These are phyloP conservation scores for Lachnellula arida DNA, from an alignment of 2,329 filamentous ascomycete species.

Conservation along the genomic window DNA sequence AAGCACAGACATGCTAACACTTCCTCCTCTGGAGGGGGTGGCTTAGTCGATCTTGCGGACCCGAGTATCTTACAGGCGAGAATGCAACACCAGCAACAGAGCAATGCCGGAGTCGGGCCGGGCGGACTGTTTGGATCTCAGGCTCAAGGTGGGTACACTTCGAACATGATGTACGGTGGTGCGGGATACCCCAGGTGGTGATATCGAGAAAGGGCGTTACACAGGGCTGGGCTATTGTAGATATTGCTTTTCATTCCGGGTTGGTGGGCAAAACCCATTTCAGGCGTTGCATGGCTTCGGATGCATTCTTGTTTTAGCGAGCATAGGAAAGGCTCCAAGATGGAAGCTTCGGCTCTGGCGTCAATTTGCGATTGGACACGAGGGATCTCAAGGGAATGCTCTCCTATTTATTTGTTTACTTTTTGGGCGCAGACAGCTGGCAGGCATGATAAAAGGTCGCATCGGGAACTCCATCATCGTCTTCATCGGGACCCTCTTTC, in stretches of 20 bases:
- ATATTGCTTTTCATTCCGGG: conserved; percentile 32
- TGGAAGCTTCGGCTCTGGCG: conserved; percentile 34
- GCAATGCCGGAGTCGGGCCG: conserved; percentile 79
- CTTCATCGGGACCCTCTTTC: conserved; percentile 51
- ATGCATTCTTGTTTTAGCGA: conserved; percentile 42
- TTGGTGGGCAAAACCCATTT: conserved; percentile 27
- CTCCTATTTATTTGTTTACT: conserved; percentile 24
- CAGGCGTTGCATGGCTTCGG: conserved; percentile 28
- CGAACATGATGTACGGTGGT: conserved; percentile 74
- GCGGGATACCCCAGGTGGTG: conserved; percentile 68
- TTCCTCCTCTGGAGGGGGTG: conserved; percentile 99
- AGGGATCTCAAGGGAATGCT: conserved; percentile 26
- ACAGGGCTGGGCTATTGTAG: conserved; percentile 22
- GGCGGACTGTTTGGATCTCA: conserved; percentile 77
- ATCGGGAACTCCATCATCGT: conserved; percentile 66
- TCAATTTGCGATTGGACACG: conserved; percentile 26
- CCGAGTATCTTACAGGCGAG: conserved; percentile 98
- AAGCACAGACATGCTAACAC: conserved; percentile 99
- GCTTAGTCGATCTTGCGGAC: conserved; percentile 99
- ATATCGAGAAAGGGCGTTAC: conserved; percentile 26
- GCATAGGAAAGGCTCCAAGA: conserved; percentile 40
- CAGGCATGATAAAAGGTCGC: conserved; percentile 23
- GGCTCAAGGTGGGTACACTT: conserved; percentile 92
- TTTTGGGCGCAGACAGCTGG: conserved; percentile 20
- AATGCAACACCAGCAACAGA: conserved; percentile 83